Evolutionary conservation across 2,329 filamentous ascomycete genomes (phyloP).

Genomic region (Neonectria hederae): DNA sequence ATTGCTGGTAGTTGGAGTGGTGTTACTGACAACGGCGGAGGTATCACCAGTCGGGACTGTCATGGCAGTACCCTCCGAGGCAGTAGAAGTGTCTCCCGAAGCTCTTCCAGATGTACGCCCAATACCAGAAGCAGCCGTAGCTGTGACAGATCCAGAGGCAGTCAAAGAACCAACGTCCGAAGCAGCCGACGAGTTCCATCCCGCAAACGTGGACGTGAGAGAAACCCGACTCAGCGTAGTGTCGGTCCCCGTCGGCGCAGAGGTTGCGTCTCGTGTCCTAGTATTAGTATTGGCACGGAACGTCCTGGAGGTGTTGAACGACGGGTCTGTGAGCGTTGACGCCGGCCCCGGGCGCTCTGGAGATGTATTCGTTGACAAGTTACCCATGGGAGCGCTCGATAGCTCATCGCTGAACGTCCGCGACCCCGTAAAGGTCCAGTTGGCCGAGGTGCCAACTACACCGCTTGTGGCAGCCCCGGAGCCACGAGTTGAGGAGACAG

Average conservation of each 20-base stretch:
- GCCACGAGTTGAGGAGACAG: not conserved
- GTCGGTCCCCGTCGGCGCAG: too few species aligned
- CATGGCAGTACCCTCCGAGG: not conserved
- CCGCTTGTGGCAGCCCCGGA: not conserved
- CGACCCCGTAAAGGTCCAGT: not conserved
- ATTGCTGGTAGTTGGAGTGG: not conserved
- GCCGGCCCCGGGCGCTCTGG: not conserved
- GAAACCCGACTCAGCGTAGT: not conserved
- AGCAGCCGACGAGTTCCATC: conserved; percentile 13
- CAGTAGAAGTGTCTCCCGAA: not conserved
- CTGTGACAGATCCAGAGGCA: not conserved
- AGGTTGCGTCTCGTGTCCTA: not conserved
- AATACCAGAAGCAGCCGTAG: not conserved
- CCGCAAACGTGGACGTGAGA: not conserved
- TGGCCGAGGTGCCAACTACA: not conserved
- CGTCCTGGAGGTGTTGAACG: not conserved
- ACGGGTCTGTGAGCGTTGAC: not conserved
- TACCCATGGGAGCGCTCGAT: not conserved
- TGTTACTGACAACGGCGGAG: not conserved
- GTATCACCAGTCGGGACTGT: not conserved
- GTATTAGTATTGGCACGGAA: not conserved
- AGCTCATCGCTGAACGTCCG: not conserved
- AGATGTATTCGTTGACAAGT: not conserved
- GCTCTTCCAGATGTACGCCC: not conserved
- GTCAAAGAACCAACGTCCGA: not conserved